Base-by-base conservation (phyloP, 805 yeast species). In the Wickerhamiella galacta region DNA sequence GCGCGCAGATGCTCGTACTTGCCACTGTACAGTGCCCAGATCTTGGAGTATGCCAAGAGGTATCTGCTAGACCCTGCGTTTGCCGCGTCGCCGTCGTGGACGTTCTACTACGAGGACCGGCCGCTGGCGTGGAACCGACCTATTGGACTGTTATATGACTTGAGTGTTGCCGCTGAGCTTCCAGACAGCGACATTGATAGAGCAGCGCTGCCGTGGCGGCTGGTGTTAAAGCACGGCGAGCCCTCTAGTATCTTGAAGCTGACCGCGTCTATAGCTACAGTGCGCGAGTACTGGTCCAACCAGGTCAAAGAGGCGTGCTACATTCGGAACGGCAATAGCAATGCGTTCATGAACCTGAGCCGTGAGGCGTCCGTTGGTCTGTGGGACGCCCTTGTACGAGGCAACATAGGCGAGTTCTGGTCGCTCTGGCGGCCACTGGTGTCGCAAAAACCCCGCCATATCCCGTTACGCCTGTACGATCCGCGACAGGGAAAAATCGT, bases 251-350 rank as follows among this genome's bases (percentile, higher is more conserved):
- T 9, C 19, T 14, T 69, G 10, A 61, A 69, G 30, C 34, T 52
- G 30, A 36, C 53, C 2, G n/a, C n/a, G n/a, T n/a, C 45, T 44
- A 3, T 29, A 35, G 39, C 45, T 16, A 47, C 61, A 9, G 41
- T 70, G 37, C 61, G 54, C 28, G 66, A 63, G 32, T 63, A 68
- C 31, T 74, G 90, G 75, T 57, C 73, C 39, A 83, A 87, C 48
- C 82, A 72, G 38, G 56, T 82, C 49, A 87, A 90, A 46, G 95
- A 87, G 47, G 67, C 82, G 4, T 72, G 82, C 45, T 81, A 64
- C 46, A 69, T 82, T 0, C 51, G 78, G 23, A 71, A 75, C 41
- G 93, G 93, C 0, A 66, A 70, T n/a, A 65, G 93, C 4, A 81
- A 77, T 39, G 65, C 72, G 2, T 68, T 87, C n/a, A 77, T 87